phyloP scores from a whole-genome alignment of 495 filamentous ascomycete genomes.

The Lichenothelia convexa region DNA sequence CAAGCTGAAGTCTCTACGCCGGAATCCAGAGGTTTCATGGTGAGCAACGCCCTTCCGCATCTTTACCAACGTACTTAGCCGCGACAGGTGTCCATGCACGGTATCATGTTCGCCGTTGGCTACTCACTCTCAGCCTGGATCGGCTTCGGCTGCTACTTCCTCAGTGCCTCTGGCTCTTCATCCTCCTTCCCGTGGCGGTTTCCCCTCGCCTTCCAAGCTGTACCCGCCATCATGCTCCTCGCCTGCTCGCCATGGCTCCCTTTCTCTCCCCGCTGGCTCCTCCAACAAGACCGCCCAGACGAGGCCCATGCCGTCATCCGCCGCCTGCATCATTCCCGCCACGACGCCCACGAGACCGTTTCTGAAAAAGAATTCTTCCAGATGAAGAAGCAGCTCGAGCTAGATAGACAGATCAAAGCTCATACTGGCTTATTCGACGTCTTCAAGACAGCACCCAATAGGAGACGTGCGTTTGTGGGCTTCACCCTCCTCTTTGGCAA shows the following conservation, averaged over 20 bases:
- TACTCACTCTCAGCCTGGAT: constrained; percentile 10
- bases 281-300: constrained; percentile 8
- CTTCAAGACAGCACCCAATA: constrained; percentile 10
- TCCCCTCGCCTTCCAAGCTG: constrained; percentile 10
- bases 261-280: constrained; percentile 11
- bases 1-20: constrained; percentile 13
- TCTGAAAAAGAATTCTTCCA: constrained; percentile 12
- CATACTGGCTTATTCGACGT: constrained; percentile 7
- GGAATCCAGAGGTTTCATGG: constrained; percentile 12
- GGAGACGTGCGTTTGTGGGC: constrained; percentile 8
- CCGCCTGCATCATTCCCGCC: constrained; percentile 5
- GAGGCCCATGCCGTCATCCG: constrained; percentile 10
- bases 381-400: constrained; percentile 13
- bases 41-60: too few relatives aligned
- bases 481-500: constrained; percentile 10
- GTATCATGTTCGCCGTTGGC: constrained; percentile 13
- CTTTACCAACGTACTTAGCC: too few relatives aligned
- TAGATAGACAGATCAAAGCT: constrained; percentile 11
- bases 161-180: not conserved
- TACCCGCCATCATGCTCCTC: constrained; percentile 10
- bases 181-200: constrained; percentile 9
- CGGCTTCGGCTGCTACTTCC: constrained; percentile 12
- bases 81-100: constrained; percentile 7
- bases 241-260: constrained; percentile 7
- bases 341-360: constrained; percentile 3